phyloP scores from a whole-genome alignment of 345 rosid genomes.

The Clausena lansium region DNA sequence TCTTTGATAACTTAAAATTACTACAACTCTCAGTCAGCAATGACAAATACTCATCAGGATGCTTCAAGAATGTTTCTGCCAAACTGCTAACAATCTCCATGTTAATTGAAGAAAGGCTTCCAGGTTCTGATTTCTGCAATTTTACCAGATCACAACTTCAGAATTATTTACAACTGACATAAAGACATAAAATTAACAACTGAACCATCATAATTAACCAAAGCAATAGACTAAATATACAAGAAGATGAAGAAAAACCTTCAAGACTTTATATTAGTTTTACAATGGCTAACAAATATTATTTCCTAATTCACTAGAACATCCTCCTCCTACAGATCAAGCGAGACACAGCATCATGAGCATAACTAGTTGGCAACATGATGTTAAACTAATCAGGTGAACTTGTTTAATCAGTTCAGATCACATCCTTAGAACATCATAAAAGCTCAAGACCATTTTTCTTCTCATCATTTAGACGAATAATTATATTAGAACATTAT shows the following conservation, averaged over 20 bases:
- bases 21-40: slow-evolving; percentile 56
- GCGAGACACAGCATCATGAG: background rate
- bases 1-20: slow-evolving; percentile 52
- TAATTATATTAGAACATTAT: background rate
- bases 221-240: background rate
- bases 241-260: background rate
- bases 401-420: background rate
- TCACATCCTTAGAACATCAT: background rate
- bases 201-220: background rate
- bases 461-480: background rate
- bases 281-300: background rate
- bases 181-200: slow-evolving; percentile 6
- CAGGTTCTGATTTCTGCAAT: slow-evolving; percentile 51
- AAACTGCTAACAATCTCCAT: slow-evolving; percentile 58
- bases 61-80: slow-evolving; percentile 45
- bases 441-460: too few species aligned
- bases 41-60: slow-evolving; percentile 49
- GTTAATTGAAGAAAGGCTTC: slow-evolving; percentile 46
- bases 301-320: background rate
- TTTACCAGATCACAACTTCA: slow-evolving; percentile 25
- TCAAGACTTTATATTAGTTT: background rate
- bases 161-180: slow-evolving; percentile 17
- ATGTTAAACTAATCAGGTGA: background rate
- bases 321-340: background rate
- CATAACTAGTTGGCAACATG: background rate